Evolutionary conservation across 768 basidiomycete genomes (phyloP), one percentile per base, ranked within the genome.

Genomic region (Rhizopogon salebrosus): DNA sequence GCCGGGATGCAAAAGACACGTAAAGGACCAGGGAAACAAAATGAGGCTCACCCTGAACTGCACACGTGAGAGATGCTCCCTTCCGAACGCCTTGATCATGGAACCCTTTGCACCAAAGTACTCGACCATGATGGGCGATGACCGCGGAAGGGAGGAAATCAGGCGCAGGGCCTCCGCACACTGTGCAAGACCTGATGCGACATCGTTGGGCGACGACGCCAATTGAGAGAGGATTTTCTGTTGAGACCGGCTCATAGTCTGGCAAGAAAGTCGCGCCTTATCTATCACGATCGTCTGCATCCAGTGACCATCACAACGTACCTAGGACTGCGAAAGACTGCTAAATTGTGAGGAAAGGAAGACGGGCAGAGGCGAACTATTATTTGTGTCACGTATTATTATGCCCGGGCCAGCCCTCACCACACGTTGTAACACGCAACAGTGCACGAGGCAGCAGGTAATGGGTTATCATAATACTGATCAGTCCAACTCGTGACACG

Each of bases 111-210:
- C 10, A 22, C 57, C 59, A 4, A 43, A 29, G 16, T 68, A 68
- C 42, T 61, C 57, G 22, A 68, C 58, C 8, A 59, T 61, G 6
- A 68, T 53, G 9, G 66, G 66, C 0, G 64, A 70, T 7, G 64
- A 43, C 18, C 68, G 55, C 0, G 66, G 64, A 18, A 68, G 59
- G 1, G 60, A 56, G 18, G 66, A 62, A 49, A 70, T 58, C 36
- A 70, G 68, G 6, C 66, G 61, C 6, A 68, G 64, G 0, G 66
- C 66, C 40, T 70, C 65, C 23, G 66, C 62, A n/a, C 68, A 70
- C 16, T 70, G 66, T 0, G 66, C 66, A 11, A 68, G 59, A 2
- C 66, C 68, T 0, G 66, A 66, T 1, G 68, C 68, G 11, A 70
- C 54, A 24, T 70, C 62, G 52, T 70, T 68, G 40, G 62, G 66